Evolutionary conservation across 495 filamentous ascomycete species (phyloP).

Genomic region (Neurospora hispaniola): DNA sequence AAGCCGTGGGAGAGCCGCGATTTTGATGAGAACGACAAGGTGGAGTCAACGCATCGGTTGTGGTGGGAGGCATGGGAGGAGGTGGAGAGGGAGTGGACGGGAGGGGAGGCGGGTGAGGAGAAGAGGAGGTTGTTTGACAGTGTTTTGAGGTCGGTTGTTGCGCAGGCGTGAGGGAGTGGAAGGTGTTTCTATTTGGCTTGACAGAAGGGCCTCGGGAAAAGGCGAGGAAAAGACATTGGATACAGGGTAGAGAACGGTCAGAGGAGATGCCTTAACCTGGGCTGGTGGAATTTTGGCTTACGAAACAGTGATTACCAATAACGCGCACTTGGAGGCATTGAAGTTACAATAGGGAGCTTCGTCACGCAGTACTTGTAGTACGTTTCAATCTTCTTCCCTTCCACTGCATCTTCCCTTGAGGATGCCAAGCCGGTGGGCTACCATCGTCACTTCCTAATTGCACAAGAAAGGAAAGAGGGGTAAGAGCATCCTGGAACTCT

Average conservation of each 20-base stretch:
- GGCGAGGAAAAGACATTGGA: not conserved
- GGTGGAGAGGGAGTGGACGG: constrained; percentile 27
- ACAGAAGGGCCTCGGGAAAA: not conserved
- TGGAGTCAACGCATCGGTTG: constrained; percentile 27
- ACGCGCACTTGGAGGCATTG: not conserved
- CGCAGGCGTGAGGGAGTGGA: constrained; percentile 17
- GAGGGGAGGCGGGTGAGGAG: constrained; percentile 10
- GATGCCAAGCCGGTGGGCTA: not conserved
- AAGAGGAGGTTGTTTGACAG: constrained; percentile 24
- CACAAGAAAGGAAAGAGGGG: not conserved
- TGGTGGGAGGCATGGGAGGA: constrained; percentile 28
- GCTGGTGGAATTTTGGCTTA: not conserved
- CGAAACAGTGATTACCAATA: not conserved
- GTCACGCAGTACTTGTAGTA: too few relatives aligned
- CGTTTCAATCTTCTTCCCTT: not conserved
- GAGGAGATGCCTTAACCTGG: not conserved
- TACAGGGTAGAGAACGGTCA: not conserved
- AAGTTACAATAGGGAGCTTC: not conserved
- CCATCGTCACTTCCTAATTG: not conserved
- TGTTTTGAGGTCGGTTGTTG: constrained; percentile 29
- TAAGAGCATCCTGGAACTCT: not conserved
- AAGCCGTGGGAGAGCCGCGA: constrained; percentile 30
- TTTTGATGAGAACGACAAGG: constrained; percentile 18
- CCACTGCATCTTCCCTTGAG: not conserved
- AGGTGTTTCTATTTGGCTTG: not conserved